phyloP scores from a whole-genome alignment of 257 asterid species.

The Scutellaria baicalensis region DNA sequence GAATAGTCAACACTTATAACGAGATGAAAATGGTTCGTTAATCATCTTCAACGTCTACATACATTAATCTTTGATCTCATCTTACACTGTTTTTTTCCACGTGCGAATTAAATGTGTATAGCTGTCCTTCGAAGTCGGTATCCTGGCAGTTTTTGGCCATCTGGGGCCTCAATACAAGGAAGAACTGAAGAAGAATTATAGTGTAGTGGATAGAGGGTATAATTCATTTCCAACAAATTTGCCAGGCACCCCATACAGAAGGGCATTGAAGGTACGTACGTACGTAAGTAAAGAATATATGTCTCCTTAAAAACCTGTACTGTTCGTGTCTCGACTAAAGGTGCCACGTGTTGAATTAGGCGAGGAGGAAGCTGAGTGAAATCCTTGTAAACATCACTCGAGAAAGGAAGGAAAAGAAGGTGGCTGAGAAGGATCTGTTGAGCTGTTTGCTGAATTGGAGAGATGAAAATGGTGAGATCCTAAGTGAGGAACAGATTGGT shows the following conservation, averaged over 20 bases:
- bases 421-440: constrained; percentile 38
- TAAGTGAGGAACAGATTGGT: constrained; percentile 59
- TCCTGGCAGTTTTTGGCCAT: constrained; percentile 56
- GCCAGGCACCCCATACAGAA: constrained; percentile 51
- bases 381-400: constrained; percentile 38
- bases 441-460: constrained; percentile 41
- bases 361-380: constrained; percentile 64
- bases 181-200: constrained; percentile 54
- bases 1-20: constrained; percentile 41
- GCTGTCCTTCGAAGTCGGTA: constrained; percentile 82
- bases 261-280: constrained; percentile 61
- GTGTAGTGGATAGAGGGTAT: constrained; percentile 59
- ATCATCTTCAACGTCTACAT: neutral
- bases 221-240: constrained; percentile 65
- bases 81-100: neutral
- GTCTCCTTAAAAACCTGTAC: too few species aligned
- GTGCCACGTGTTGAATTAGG: constrained; percentile 32
- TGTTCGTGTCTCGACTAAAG: too few species aligned
- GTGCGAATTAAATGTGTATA: neutral
- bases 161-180: constrained; percentile 46
- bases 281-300: neutral
- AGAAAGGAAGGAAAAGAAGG: constrained; percentile 48
- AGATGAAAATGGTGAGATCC: constrained; percentile 33
- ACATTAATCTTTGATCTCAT: neutral
- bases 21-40: constrained; percentile 65